These are phyloP conservation scores for Gloeophyllum trabeum DNA, from an alignment of 768 basidiomycete species.

Conservation along the genomic window DNA sequence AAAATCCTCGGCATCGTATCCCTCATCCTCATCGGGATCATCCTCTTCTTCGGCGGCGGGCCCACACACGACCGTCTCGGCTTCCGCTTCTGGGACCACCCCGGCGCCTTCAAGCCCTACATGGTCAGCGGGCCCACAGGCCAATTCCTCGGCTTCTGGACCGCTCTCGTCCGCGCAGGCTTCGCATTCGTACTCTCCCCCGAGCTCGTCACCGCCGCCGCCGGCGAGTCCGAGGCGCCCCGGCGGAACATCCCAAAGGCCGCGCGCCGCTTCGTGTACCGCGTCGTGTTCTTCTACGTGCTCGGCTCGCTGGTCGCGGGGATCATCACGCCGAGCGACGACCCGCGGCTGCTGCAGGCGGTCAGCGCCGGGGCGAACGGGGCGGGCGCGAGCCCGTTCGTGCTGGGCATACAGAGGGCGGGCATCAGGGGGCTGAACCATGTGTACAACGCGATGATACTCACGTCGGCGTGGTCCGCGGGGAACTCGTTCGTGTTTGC, in stretches of 20 bases:
- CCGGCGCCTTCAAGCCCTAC: conserved; percentile 22
- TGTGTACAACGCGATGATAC: conserved; percentile 25
- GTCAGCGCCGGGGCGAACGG: conserved; percentile 21
- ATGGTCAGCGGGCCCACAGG: conserved; percentile 22
- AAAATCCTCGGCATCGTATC: conserved; percentile 33
- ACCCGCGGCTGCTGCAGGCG: conserved; percentile 17
- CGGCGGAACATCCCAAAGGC: conserved; percentile 25
- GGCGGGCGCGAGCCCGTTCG: conserved; percentile 16
- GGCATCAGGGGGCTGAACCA: conserved; percentile 36
- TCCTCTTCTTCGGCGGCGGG: conserved; percentile 41
- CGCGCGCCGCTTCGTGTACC: conserved; percentile 24
- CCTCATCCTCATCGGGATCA: conserved; percentile 31
- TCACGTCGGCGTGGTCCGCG: conserved; percentile 33
- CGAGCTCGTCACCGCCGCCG: conserved; percentile 30
- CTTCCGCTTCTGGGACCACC: conserved; percentile 36
- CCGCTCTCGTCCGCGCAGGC: conserved; percentile 16
- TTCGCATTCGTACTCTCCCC: conserved; percentile 33
- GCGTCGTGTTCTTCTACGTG: conserved; percentile 19
- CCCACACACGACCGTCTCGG: conserved; percentile 31
- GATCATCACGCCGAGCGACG: conserved; percentile 23
- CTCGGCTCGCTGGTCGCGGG: conserved; percentile 28
- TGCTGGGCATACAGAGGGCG: conserved; percentile 27
- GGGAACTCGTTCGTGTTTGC: conserved; percentile 28
- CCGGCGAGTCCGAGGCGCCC: conserved; percentile 31
- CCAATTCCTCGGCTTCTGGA: conserved; percentile 19